These are phyloP conservation scores for Crithidia sp. DNA, from an alignment of 208 protist genomes.

Conservation along the genomic window DNA sequence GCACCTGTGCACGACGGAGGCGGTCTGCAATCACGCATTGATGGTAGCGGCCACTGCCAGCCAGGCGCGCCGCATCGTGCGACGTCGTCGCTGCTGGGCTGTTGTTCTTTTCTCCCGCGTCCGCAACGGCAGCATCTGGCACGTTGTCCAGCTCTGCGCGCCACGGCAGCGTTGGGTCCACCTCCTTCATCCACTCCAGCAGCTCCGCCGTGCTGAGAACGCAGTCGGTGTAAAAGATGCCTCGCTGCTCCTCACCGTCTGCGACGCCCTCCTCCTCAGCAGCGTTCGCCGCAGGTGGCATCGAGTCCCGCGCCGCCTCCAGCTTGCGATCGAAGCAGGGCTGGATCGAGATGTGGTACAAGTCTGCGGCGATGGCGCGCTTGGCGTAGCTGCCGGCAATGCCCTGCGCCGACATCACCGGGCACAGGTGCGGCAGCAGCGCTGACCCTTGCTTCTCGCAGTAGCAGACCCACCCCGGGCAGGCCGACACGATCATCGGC, in stretches of 20 bases:
- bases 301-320: conserved; percentile 93
- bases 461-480: conserved; percentile 98
- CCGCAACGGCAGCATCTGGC: background rate
- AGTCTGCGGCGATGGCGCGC: conserved; percentile 13
- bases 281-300: background rate
- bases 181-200: conserved; percentile 83
- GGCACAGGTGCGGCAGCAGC: conserved; percentile 94
- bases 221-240: conserved; percentile 93
- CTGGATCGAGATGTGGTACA: conserved; percentile 97
- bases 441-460: conserved; percentile 96
- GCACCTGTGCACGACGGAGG: background rate
- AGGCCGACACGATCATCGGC: conserved; percentile 95
- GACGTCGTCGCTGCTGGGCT: background rate
- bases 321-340: conserved; percentile 99
- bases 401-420: conserved; percentile 96
- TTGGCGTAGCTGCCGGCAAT: conserved; percentile 96
- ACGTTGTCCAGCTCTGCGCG: conserved; percentile 38
- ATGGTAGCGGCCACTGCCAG: conserved; percentile 80
- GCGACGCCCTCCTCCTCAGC: conserved; percentile 1
- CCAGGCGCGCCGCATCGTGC: conserved; percentile 38
- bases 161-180: conserved; percentile 56
- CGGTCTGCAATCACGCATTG: conserved; percentile 40
- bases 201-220: conserved; percentile 96
- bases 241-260: conserved; percentile 6
- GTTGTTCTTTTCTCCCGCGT: conserved; percentile 3